Evolutionary conservation across 179 eudicot species (phyloP), one percentile per base, ranked within the genome.

Genomic region (Spergularia azorica): DNA sequence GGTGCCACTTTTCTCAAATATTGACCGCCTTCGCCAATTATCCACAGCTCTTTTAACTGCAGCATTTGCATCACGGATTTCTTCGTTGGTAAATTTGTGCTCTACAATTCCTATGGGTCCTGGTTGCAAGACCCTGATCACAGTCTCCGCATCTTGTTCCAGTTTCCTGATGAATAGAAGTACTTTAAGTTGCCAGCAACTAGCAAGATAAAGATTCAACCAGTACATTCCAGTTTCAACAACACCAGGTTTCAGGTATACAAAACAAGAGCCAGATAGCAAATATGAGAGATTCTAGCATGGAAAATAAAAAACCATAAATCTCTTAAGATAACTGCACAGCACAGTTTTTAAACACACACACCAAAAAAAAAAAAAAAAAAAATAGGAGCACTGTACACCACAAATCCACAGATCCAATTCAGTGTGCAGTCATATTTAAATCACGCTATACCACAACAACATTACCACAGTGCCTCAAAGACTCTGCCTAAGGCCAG

Each of bases 51-150:
- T 85, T 72, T 77, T 83, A 67, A 91, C 93, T 10, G 89, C 82
- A 56, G 84, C 81, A 61, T 88, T 83, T 9, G 98, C 99, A 76
- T 87, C 83, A 6, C 69, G 75, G 80, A 94, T 91, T 89, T 93
- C 99, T 73, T 88, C 89, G 18, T 89, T 87, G 15, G 90, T 83
- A 77, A 93, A 95, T 81, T 94, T 95, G 88, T 95, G 98, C 61
- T 95, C 98, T 66, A 88, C 82, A 51, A 91, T 88, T 67, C 99
- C 99, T 83, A 95, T 79, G 67, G 95, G 98, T 70, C 99, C 98
- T 65, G 99, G 99, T 82, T 93, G 88, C 41, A 95, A 86, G 50
- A 89, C 96, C 78, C 87, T 91, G 66, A 95, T 82, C 73, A 93
- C 98, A 39, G 98, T 95, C 76, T 95, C 98, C 87, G 90, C 77